These are phyloP conservation scores for Nepenthes mirabilis DNA, from an alignment of 148 eudicot genomes.

Conservation along the genomic window DNA sequence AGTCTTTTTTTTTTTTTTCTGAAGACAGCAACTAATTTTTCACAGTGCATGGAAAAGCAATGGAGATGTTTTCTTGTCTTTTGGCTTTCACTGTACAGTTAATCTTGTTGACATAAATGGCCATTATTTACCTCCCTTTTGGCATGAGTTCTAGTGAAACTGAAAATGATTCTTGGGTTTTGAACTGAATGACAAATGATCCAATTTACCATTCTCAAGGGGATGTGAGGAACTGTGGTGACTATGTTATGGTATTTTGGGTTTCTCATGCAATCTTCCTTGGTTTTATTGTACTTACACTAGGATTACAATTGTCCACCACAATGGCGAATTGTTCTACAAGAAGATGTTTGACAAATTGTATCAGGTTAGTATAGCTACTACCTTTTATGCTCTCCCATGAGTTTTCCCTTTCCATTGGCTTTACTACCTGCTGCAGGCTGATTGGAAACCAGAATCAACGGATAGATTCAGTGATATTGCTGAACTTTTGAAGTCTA, in stretches of 20 bases:
- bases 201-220: too few relatives aligned
- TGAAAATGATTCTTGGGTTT: too few relatives aligned
- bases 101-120: too few relatives aligned
- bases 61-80: too few relatives aligned
- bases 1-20: too few relatives aligned
- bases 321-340: constrained; percentile 72
- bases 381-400: background rate
- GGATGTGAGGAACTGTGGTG: too few relatives aligned
- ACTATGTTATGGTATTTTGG: background rate
- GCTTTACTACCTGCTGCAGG: constrained; percentile 33
- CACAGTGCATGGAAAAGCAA: too few relatives aligned
- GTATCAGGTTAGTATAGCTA: constrained; percentile 56
- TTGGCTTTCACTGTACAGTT: too few relatives aligned
- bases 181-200: too few relatives aligned
- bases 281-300: background rate
- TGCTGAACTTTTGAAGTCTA: constrained; percentile 54
- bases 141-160: too few relatives aligned
- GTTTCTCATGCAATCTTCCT: background rate
- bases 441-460: constrained; percentile 94
- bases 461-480: constrained; percentile 71
- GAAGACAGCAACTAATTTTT: too few relatives aligned
- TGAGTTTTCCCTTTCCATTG: background rate
- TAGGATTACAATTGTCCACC: constrained; percentile 82
- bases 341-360: constrained; percentile 84
- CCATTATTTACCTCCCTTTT: too few relatives aligned